Base-by-base conservation (phyloP, 495 filamentous ascomycete genomes). In the Penicillium lagena region DNA sequence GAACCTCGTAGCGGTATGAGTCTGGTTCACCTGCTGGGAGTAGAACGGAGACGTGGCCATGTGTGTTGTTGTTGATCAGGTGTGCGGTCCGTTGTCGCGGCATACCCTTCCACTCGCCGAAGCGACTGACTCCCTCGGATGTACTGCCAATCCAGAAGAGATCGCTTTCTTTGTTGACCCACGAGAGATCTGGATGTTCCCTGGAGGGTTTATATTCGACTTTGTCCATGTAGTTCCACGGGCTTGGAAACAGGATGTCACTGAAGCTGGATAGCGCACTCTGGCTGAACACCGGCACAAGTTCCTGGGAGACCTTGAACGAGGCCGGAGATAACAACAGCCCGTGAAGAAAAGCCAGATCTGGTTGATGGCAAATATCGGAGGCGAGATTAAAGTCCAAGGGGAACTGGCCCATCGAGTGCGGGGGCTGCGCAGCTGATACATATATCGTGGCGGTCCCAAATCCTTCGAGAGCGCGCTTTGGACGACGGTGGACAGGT, bases 301-400 rank as follows among this genome's bases (percentile, higher is more conserved):
- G 66, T 6, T 82, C 74, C 37, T 81, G 76, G 0, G 81, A 66
- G 1, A 80, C 73, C 35, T 78, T 77, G 44, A 81, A 74, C 7
- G 79, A 72, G 1, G 86, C 71, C 0, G 85, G 78, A 0, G 73
- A 81, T 28, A 85, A 71, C 58, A 86, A 71, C 43, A 89, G 76
- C 32, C 85, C 83, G 51, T 91, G 87, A 3, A 90, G 70, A 32
- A 79, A 71, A 12, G 81, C 77, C 35, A 94, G 70, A 51, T 94
- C 87, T 1, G 87, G 82, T 52, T 94, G 87, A 49, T 90, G 85
- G 57, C 87, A 94, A 37, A 85, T 73, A 28, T 85, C 75, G 8
- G 78, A 74, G 5, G 83, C 75, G 9, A 79, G 56, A 12, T 75
- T 65, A 79, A 83, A 90, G 52, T 87, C 70, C 17, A 69, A 60